Conservation (phyloP, 306 rosid species). For the Astragalus glycyphyllos region DNA sequence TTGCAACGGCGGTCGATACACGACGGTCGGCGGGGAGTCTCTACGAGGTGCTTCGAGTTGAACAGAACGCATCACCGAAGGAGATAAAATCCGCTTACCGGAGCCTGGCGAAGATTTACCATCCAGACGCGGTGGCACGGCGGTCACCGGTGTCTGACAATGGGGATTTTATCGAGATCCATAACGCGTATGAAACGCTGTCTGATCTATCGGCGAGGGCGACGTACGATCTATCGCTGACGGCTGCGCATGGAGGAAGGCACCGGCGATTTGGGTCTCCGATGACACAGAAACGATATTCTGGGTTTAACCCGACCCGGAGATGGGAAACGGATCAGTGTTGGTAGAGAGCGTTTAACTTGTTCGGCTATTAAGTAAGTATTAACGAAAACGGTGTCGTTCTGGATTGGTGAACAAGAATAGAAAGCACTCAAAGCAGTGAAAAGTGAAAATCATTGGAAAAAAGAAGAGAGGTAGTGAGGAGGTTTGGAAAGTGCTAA, state of each 20-base stretch:
- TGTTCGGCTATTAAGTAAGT: background rate
- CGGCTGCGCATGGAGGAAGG: conserved; percentile 34
- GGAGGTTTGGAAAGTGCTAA: conserved; percentile 7
- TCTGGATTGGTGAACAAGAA: background rate
- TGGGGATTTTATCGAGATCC: conserved; percentile 72
- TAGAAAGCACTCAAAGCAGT: too few species aligned
- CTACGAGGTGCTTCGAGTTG: conserved; percentile 49
- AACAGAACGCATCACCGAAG: conserved; percentile 42
- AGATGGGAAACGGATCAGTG: conserved; percentile 98
- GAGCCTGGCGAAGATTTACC: conserved; percentile 54
- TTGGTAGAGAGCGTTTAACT: conserved; percentile 59
- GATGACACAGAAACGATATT: background rate
- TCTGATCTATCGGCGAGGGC: conserved; percentile 84
- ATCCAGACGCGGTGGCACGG: conserved; percentile 66
- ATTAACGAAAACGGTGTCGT: background rate
- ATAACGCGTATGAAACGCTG: conserved; percentile 80
- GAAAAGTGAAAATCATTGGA: background rate
- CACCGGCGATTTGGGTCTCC: conserved; percentile 32
- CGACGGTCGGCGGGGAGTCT: conserved; percentile 42
- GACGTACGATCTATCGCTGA: conserved; percentile 63
- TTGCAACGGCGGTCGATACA: background rate
- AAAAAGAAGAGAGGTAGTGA: background rate
- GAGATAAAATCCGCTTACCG: conserved; percentile 57
- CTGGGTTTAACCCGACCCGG: conserved; percentile 61
- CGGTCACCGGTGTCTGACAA: conserved; percentile 46